Evolutionary conservation across 208 protist species (phyloP), one percentile per base, ranked within the genome.

Genomic region (Leishmania guyanensis): DNA sequence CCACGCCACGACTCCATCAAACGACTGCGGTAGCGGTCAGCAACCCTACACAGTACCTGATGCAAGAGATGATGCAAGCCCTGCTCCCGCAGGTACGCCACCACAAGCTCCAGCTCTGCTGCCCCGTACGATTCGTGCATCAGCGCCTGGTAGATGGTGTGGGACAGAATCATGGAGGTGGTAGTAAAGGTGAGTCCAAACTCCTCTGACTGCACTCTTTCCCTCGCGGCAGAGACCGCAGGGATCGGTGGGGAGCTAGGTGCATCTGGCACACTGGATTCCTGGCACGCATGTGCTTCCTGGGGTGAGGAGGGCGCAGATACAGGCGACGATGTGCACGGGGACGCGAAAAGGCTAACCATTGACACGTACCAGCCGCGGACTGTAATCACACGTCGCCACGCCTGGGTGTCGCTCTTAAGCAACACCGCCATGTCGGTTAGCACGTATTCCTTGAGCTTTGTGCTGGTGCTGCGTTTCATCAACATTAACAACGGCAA

Each of bases 351-450:
- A 29, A 95, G 78, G 46, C 91, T 83, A 5, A 88, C 79, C 39
- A 97, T 58, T 54, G 85, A 86, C 36, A 87, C 86, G 80, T 95
- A 94, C 93, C 94, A 97, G 12, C 89, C 91, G 9, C 81, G 85
- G 26, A 95, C 81, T 0, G 85, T 84, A 46, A 94, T 81, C 12
- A 98, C 71, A 12, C 85, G 82, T 65, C 88, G 90, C 90, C 92
- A 94, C 48, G 91, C 90, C 62, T 89, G 79, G 26, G 86, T 39
- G 73, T 96, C 91, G 68, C 85, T 83, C 76, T 91, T 81, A 33
- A 96, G 84, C 17, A 96, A 82, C 33, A 81, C 77, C 12, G 83
- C 81, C 66, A 95, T 66, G 77, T 98, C 95, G 0, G 74, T 78
- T 53, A 96, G 80, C 0, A 88, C 88, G 62, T 84, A 86, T 8